phyloP scores from a whole-genome alignment of 371 early-diverging fungal species.

The Mortierella sp. region DNA sequence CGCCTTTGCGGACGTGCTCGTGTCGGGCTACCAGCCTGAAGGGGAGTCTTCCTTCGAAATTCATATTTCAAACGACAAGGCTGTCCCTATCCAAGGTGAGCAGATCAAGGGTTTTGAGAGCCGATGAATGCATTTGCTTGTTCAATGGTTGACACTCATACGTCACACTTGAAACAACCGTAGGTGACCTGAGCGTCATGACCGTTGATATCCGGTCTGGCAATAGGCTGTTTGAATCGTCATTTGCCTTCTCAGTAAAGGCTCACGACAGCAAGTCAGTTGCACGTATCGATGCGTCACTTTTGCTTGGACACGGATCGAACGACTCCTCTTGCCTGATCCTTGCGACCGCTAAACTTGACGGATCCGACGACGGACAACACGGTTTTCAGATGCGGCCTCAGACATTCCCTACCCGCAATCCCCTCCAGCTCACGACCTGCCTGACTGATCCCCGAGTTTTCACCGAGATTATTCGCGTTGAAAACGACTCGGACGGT shows the following conservation, averaged over 20 bases:
- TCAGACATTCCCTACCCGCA: constrained; percentile 31
- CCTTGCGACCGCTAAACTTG: constrained; percentile 14
- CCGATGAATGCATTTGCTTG: neutral
- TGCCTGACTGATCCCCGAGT: constrained; percentile 6
- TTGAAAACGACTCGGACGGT: neutral
- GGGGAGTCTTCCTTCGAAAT: constrained; percentile 13
- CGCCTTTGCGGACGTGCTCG: constrained; percentile 36
- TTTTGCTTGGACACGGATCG: neutral
- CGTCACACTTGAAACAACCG: neutral
- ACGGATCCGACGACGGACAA: neutral
- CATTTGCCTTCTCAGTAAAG: neutral
- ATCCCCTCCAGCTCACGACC: constrained; percentile 15
- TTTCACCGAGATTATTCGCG: neutral
- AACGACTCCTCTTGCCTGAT: constrained; percentile 1
- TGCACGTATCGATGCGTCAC: neutral
- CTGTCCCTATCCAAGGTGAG: constrained; percentile 20
- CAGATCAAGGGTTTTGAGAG: neutral
- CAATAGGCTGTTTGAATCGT: neutral
- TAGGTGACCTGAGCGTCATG: neutral
- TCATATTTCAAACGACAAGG: constrained; percentile 31
- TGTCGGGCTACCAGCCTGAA: constrained; percentile 35
- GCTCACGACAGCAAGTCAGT: neutral
- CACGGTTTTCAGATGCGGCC: constrained; percentile 30
- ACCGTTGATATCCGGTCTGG: neutral
- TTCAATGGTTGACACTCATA: neutral